phyloP scores from a whole-genome alignment of 2,329 filamentous ascomycete species.

The Macroventuria anomochaeta region DNA sequence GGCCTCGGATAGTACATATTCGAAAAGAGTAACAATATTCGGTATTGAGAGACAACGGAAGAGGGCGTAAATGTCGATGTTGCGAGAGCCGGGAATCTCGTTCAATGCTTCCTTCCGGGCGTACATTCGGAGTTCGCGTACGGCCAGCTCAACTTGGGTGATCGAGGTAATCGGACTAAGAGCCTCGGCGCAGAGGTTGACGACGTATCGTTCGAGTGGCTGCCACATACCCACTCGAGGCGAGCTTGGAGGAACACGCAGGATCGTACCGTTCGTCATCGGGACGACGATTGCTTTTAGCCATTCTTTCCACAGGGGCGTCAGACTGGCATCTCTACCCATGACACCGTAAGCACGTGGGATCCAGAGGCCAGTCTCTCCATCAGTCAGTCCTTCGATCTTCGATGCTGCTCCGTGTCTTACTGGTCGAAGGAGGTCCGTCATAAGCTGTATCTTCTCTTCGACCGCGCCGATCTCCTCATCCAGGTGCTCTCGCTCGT shows the following conservation, averaged over 20 bases:
- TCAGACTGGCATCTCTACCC: constrained; percentile 81
- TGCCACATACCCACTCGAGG: constrained; percentile 94
- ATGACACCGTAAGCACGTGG: constrained; percentile 92
- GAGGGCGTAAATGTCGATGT: constrained; percentile 89
- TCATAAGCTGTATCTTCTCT: constrained; percentile 97
- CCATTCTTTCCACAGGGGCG: constrained; percentile 99
- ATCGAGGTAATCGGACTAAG: constrained; percentile 91
- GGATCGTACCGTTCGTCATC: constrained; percentile 86
- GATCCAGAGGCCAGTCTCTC: constrained; percentile 95
- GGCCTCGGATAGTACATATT: constrained; percentile 91
- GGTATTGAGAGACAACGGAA: constrained; percentile 89
- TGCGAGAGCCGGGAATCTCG: constrained; percentile 89
- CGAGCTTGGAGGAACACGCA: constrained; percentile 85
- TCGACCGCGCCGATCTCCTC: constrained; percentile 95
- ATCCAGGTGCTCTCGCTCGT: constrained; percentile 82
- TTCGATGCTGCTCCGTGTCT: constrained; percentile 94
- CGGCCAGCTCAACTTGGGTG: constrained; percentile 90
- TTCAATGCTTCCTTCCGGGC: constrained; percentile 91
- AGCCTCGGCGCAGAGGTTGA: constrained; percentile 95
- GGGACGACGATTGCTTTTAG: constrained; percentile 90
- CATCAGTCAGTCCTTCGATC: constrained; percentile 94
- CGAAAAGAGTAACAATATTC: constrained; percentile 90
- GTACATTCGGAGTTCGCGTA: constrained; percentile 89
- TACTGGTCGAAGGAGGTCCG: constrained; percentile 89
- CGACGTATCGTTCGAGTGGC: constrained; percentile 92